Evolutionary conservation across 108 stramenopile genomes (phyloP), one percentile per base, ranked within the genome.

Genomic region (Parmales sp.): DNA sequence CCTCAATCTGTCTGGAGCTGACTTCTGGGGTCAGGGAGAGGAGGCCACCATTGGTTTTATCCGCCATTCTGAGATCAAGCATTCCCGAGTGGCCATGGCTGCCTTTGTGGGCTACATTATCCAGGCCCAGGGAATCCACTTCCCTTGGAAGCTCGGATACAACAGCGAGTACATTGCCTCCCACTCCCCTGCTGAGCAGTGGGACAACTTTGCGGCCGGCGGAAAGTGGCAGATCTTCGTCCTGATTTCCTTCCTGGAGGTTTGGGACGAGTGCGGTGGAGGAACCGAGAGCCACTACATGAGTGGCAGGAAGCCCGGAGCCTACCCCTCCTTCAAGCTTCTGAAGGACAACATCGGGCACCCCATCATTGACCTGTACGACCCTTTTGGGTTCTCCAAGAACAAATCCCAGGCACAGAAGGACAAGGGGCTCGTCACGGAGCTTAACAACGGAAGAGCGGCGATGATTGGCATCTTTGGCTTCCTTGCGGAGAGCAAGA

Each of bases 61-160:
- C 22, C 78, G 85, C 39, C 79, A 82, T 16, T 72, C 74, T 19
- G 87, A 88, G 72, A 76, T 85, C 81, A 88, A 83, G 68, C 87
- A 88, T 75, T 84, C 84, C 51, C 80, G 85, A 44, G 72, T 86
- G 66, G 79, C 82, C 63, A 90, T 90, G 89, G 69, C 86, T 38
- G 88, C 88, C 45, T 81, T 86, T 60, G 79, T 80, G 38, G 85
- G 88, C 73, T 78, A 82, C 81, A 76, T 78, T 69, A 72, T 83
- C 38, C 83, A 78, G 37, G 78, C 82, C 51, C 79, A 82, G 68
- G 79, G 79, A 48, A 74, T 82, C 74, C 75, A 73, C 51, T 82
- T 70, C 63, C 82, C 82, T 28, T 84, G 82, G 82, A 69, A 54
- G 68, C n/a, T 38, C 26, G 23, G 38, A 20, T 49, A 69, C 3